Percentiles rank a stretch among this genome's conserved stretches.
Conservation (phyloP, 768 basidiomycete species). For the Boletus sp. region DNA sequence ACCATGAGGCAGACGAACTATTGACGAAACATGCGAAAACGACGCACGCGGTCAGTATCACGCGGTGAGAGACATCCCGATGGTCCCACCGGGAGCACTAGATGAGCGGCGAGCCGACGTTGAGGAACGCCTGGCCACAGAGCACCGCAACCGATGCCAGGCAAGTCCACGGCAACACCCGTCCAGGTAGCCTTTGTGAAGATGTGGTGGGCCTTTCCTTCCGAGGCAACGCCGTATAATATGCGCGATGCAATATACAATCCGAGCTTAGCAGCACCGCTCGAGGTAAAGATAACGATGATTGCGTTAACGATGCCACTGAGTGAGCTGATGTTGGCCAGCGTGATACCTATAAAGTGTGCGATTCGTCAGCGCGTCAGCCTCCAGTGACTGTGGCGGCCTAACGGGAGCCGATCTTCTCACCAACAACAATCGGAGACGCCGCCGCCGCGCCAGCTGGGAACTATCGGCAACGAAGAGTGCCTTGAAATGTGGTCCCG, state of each 20-base stretch:
- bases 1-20: slow-evolving; percentile 36
- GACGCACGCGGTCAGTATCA: not conserved
- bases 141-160: slow-evolving; percentile 47
- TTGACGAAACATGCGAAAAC: slow-evolving; percentile 40
- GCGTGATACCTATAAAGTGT: slow-evolving; percentile 1
- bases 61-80: not conserved
- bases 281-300: slow-evolving; percentile 63
- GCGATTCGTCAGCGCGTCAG: not conserved
- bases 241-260: slow-evolving; percentile 55
- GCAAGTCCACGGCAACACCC: slow-evolving; percentile 42
- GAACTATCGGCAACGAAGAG: slow-evolving; percentile 40
- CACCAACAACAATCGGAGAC: slow-evolving; percentile 61
- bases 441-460: slow-evolving; percentile 52
- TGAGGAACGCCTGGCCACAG: slow-evolving; percentile 58
- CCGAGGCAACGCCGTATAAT: slow-evolving; percentile 49
- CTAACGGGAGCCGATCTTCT: slow-evolving; percentile 31
- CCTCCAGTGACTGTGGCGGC: not conserved
- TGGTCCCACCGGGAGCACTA: slow-evolving; percentile 45
- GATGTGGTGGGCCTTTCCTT: slow-evolving; percentile 47
- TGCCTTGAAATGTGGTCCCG: not conserved
- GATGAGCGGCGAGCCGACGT: slow-evolving; percentile 45
- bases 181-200: slow-evolving; percentile 45
- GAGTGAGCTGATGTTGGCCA: slow-evolving; percentile 55
- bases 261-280: slow-evolving; percentile 56
- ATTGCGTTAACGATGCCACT: slow-evolving; percentile 52